Percentiles rank a stretch among this genome's conserved stretches.
Conservation (phyloP, 352 stramenopile species). For the Hyaloperonospora brassicae region DNA sequence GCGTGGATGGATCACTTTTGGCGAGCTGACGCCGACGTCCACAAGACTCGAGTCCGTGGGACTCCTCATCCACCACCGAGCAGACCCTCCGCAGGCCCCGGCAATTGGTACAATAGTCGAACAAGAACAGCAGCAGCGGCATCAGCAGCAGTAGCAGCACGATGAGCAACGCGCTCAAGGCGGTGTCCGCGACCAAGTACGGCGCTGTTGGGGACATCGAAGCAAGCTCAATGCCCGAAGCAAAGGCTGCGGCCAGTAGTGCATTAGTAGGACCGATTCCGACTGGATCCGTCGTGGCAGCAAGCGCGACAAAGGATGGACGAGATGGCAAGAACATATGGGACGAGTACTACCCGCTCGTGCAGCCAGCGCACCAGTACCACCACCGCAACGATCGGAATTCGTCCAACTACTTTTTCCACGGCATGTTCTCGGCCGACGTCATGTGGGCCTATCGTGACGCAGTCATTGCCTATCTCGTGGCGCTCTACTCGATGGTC, state of each 20-base stretch:
- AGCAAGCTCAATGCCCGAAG: conserved; percentile 10
- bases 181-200: conserved; percentile 22
- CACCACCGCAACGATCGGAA: conserved; percentile 62
- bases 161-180: conserved; percentile 19
- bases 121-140: conserved; percentile 12
- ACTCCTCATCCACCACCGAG: no score
- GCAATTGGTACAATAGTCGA: no score
- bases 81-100: no score
- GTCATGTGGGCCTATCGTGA: conserved; percentile 80
- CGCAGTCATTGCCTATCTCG: conserved; percentile 71
- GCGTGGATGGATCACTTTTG: no score
- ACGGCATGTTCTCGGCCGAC: conserved; percentile 83
- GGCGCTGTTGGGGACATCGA: conserved; percentile 35
- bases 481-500: conserved; percentile 71
- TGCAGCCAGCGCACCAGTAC: conserved; percentile 77
- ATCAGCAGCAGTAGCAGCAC: conserved; percentile 24
- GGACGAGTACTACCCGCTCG: conserved; percentile 85
- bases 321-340: conserved; percentile 59
- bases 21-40: no score
- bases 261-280: conserved; percentile 23
- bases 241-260: conserved; percentile 14
- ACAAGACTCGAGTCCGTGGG: no score
- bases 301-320: conserved; percentile 14
- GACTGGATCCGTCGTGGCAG: conserved; percentile 4
- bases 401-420: conserved; percentile 82